phyloP scores from a whole-genome alignment of 2,329 filamentous ascomycete species.

The Graphium sp. region DNA sequence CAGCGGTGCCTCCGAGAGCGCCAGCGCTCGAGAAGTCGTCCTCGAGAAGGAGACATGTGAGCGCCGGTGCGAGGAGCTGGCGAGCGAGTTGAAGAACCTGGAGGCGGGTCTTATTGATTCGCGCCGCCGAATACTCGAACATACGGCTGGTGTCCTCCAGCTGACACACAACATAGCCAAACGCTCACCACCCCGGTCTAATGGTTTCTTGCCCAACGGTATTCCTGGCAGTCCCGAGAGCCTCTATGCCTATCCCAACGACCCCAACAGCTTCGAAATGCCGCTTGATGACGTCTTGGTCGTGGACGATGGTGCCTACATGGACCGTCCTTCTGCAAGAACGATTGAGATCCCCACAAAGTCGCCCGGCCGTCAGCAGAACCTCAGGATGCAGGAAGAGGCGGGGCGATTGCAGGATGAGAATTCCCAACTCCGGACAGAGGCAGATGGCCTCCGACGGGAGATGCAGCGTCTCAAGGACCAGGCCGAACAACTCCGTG shows the following conservation, averaged over 20 bases:
- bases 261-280: conserved; percentile 40
- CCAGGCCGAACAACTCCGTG: conserved; percentile 20
- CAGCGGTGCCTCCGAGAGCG: conserved; percentile 28
- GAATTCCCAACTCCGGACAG: conserved; percentile 27
- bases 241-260: conserved; percentile 51
- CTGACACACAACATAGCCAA: conserved; percentile 70
- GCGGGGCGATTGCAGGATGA: conserved; percentile 27
- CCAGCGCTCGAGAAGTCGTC: conserved; percentile 45
- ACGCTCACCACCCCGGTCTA: conserved; percentile 18
- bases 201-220: conserved; percentile 27
- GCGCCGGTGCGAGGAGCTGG: conserved; percentile 71
- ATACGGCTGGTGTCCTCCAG: conserved; percentile 85
- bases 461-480: conserved; percentile 27
- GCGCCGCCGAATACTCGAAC: conserved; percentile 63
- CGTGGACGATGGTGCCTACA: conserved; percentile 41
- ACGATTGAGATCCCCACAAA: conserved; percentile 42
- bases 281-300: too few relatives aligned
- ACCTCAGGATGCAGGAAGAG: conserved; percentile 29
- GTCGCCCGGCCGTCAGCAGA: conserved; percentile 36
- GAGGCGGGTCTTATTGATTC: conserved; percentile 63
- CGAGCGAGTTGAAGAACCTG: conserved; percentile 61
- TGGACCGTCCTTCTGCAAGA: conserved; percentile 58
- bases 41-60: conserved; percentile 59
- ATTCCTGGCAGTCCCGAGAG: conserved; percentile 64
- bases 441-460: conserved; percentile 29